Evolutionary conservation across 371 early-diverging fungal species (phyloP), one percentile per base, ranked within the genome.

Genomic region (Caulochytrium protostelioides): DNA sequence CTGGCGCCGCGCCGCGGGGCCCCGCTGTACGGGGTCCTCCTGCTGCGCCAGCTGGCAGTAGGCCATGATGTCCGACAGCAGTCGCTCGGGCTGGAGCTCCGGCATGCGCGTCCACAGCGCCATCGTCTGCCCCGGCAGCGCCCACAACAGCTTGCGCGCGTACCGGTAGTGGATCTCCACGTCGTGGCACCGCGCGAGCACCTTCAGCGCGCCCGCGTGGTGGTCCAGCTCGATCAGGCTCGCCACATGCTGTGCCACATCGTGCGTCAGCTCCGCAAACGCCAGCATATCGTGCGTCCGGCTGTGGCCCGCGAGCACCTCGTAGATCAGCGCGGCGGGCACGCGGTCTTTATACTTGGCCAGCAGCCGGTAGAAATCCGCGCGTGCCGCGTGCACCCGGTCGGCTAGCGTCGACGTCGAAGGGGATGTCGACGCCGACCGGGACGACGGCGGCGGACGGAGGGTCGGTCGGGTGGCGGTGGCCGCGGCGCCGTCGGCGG

Each of bases 141-240:
- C 64, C 38, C 79, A 76, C 61, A 92, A 78, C 23, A 92, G 52
- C 0, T 63, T 57, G 0, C 80, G 70, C 2, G 86, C 70, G 48
- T 71, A 86, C 41, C 76, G 74, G 57, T 92, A 92, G 38, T 75
- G 76, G n/a, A 72, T 51, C 14, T 80, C 80, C 1, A 72, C 44
- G 1, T 68, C 62, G 14, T 55, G 67, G 69, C 80, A 51, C 30
- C 31, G 32, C 13, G 28, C 5, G 22, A 92, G 49, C 1, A 77
- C 63, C 17, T 75, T 66, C 0, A 87, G 49, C 0, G 83, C 90
- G 32, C 59, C 65, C 14, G 47, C 45, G 60, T 74, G 82, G 20
- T 83, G 52, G 39, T 72, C 63, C 42, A 75, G 72, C 22, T 68
- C 55, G 19, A 85, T 58, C 75, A 79, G 83, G 35, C 81, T 67